A percentile compares a stretch with the other conserved stretches of the same genome.
These are phyloP conservation scores for Monilinia fructicola DNA, from an alignment of 2,329 filamentous ascomycete genomes.

Conservation along the genomic window DNA sequence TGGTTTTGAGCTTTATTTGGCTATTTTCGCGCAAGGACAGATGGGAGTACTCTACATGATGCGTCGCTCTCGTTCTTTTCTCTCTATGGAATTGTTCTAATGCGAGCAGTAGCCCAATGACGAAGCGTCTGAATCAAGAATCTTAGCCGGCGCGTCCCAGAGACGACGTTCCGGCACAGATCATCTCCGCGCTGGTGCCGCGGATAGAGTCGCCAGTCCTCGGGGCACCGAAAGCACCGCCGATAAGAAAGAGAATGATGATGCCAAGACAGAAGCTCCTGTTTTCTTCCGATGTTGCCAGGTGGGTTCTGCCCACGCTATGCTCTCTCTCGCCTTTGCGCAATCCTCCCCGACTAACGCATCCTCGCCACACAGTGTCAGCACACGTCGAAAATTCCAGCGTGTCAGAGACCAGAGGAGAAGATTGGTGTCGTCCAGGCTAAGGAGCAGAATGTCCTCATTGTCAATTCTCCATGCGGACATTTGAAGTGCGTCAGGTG, in stretches of 20 bases:
- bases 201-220: neutral
- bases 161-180: neutral
- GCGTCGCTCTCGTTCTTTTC: too few relatives aligned
- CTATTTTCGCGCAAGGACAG: too few relatives aligned
- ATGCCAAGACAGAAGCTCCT: neutral
- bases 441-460: neutral
- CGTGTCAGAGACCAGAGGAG: neutral
- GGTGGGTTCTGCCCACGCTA: neutral
- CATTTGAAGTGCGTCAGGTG: slow-evolving; percentile 1
- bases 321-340: too few relatives aligned
- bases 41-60: too few relatives aligned
- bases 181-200: neutral
- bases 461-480: neutral
- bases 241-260: neutral
- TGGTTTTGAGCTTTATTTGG: too few relatives aligned
- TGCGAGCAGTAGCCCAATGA: slow-evolving; percentile 4
- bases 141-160: neutral
- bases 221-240: too few relatives aligned
- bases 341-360: neutral
- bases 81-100: neutral
- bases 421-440: neutral
- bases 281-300: slow-evolving; percentile 18
- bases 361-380: neutral
- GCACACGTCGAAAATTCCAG: neutral
- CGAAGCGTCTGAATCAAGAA: slow-evolving; percentile 5